Evolutionary conservation across 805 yeast genomes (phyloP), one percentile per base, ranked within the genome.

Genomic region (Myxozyma mucilagina): DNA sequence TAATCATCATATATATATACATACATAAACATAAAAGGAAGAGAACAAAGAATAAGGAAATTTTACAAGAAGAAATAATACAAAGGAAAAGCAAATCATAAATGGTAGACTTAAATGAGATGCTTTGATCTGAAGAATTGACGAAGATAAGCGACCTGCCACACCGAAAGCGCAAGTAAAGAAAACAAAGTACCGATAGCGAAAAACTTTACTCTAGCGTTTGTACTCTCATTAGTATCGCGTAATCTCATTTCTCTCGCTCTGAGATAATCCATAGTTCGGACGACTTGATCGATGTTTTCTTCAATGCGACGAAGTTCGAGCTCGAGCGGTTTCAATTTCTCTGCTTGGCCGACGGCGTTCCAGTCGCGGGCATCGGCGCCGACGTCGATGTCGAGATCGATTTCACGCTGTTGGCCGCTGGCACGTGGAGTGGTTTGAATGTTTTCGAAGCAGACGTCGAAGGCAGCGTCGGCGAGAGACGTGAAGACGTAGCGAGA

Each of bases 341-440:
- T 90, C 75, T 94, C 98, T 48, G 88, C 83, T 50, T 96, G 92
- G 79, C 92, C 97, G 65, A 92, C 80, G 29, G 91, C 90, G 73
- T 91, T 90, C 97, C 98, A 94, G 78, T 94, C 98, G 76, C 98
- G 87, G 45, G 98, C 99, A 70, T 91, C 89, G 54, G 97, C 89
- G 47, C 99, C 99, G 64, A 91, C 86, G 75, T 94, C 98, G 61
- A 94, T 87, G 66, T 92, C 97, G 70, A 94, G 79, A 71, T 91
- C 97, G 69, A 94, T 79, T 56, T 87, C 87, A 75, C 98, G 86
- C 62, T 77, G 74, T 67, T 82, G 70, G 35, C 79, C 73, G 49
- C 79, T 77, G 32, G n/a, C 16, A 36, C 38, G 47, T 2, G 47
- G 56, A 34, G n/a, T 35, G 4, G 41, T 24, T 47, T 39, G 73